Percentiles rank a stretch among this genome's conserved stretches.
These are phyloP conservation scores for Hypoxylon sp. DNA, from an alignment of 2,329 filamentous ascomycete genomes.

Conservation along the genomic window DNA sequence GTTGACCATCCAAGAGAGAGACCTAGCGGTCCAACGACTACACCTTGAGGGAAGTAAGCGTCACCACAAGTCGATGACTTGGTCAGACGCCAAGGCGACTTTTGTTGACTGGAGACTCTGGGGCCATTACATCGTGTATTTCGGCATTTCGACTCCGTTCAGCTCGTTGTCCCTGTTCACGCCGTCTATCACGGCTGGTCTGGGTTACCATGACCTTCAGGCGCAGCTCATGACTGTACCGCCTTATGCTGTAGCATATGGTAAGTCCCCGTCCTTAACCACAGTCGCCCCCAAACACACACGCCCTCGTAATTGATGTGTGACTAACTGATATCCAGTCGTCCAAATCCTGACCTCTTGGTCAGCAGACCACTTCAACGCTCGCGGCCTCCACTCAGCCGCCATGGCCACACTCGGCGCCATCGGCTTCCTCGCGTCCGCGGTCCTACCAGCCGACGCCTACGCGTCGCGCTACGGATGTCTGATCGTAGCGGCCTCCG, in stretches of 20 bases:
- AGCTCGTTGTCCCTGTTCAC: slow-evolving; percentile 59
- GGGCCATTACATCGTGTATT: slow-evolving; percentile 70
- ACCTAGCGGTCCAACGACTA: slow-evolving; percentile 63
- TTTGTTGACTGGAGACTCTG: slow-evolving; percentile 76
- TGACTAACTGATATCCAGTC: slow-evolving; percentile 34
- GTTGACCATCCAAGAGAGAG: slow-evolving; percentile 70
- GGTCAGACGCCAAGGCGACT: slow-evolving; percentile 77
- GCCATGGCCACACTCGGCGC: slow-evolving; percentile 61
- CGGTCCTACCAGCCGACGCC: slow-evolving; percentile 70
- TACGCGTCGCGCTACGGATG: slow-evolving; percentile 75
- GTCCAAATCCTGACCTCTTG: slow-evolving; percentile 62
- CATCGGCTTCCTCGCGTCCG: slow-evolving; percentile 70
- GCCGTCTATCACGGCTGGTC: slow-evolving; percentile 69
- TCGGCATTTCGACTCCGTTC: slow-evolving; percentile 53
- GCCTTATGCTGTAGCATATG: slow-evolving; percentile 69
- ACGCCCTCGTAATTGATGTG: no score
- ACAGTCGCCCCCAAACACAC: no score
- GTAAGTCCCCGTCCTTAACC: no score
- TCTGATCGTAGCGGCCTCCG: slow-evolving; percentile 75
- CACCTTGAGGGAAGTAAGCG: slow-evolving; percentile 65
- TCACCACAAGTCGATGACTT: slow-evolving; percentile 72
- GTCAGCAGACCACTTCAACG: slow-evolving; percentile 74
- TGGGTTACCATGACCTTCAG: slow-evolving; percentile 54
- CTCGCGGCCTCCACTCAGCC: slow-evolving; percentile 62
- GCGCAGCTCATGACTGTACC: slow-evolving; percentile 77